These are phyloP conservation scores for Aleurites moluccanus DNA, from an alignment of 441 rosid species.

Conservation along the genomic window DNA sequence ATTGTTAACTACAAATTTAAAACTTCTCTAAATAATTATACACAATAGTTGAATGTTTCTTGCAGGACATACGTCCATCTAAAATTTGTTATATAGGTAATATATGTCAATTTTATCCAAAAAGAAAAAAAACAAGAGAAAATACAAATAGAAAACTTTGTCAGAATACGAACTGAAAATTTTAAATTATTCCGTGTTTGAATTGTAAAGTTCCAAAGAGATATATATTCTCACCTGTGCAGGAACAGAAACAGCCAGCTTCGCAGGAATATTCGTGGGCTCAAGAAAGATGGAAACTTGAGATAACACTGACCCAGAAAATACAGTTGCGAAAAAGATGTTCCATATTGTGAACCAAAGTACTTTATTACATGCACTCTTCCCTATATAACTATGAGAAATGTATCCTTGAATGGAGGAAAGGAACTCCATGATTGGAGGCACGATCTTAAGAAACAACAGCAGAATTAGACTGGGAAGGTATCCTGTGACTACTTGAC, in stretches of 20 bases:
- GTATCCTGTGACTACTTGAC: slow-evolving; percentile 80
- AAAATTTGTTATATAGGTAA: not conserved
- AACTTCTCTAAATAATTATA: not conserved
- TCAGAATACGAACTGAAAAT: not conserved
- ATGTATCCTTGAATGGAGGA: slow-evolving; percentile 92
- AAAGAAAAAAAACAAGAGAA: not conserved
- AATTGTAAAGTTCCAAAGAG: not conserved
- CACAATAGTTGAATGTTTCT: not conserved
- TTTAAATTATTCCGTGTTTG: not conserved
- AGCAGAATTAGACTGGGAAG: slow-evolving; percentile 93
- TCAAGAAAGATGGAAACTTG: slow-evolving; percentile 68
- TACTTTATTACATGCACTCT: slow-evolving; percentile 89
- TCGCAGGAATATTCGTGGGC: slow-evolving; percentile 64
- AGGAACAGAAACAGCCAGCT: slow-evolving; percentile 85
- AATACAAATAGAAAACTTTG: too few species aligned
- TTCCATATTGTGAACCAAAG: slow-evolving; percentile 98
- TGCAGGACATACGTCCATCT: too few species aligned
- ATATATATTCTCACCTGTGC: slow-evolving; percentile 66
- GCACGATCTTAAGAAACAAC: slow-evolving; percentile 72
- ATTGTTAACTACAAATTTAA: not conserved
- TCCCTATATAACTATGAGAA: slow-evolving; percentile 80
- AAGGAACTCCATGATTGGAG: slow-evolving; percentile 92
- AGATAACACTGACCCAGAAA: slow-evolving; percentile 79
- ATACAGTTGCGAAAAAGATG: slow-evolving; percentile 86
- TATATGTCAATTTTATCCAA: not conserved